Percentiles rank a stretch among this genome's conserved stretches.
Evolutionary conservation across 768 basidiomycete species (phyloP).

Genomic region (Boletellus ananiceps): DNA sequence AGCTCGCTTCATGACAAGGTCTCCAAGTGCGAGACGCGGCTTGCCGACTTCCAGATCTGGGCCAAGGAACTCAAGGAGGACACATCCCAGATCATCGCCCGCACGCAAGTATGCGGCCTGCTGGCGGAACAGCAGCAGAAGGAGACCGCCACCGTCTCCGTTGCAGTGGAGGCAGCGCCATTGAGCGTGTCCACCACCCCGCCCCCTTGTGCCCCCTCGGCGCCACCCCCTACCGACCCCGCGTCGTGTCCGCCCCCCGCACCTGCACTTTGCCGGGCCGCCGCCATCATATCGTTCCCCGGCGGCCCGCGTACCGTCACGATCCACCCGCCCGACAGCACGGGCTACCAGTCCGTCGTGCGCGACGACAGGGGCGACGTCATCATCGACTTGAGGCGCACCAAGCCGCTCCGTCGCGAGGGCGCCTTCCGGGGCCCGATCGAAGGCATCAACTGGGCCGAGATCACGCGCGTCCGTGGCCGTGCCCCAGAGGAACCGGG

Average conservation of each 20-base stretch:
- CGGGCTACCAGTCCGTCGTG: constrained; percentile 10
- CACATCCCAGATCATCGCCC: not conserved
- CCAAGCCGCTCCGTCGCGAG: constrained; percentile 15
- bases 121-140: not conserved
- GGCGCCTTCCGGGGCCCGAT: constrained; percentile 17
- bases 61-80: constrained; percentile 7
- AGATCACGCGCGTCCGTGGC: constrained; percentile 8
- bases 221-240: not conserved
- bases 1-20: constrained; percentile 3
- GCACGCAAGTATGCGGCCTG: constrained; percentile 4
- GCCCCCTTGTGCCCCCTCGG: not conserved
- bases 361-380: constrained; percentile 16
- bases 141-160: constrained; percentile 2
- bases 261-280: not conserved
- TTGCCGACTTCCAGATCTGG: constrained; percentile 2
- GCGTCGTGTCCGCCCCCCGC: not conserved
- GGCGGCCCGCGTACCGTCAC: constrained; percentile 21
- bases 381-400: constrained; percentile 9
- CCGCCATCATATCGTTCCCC: constrained; percentile 13
- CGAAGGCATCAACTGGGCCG: constrained; percentile 5
- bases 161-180: not conserved
- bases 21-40: constrained; percentile 6
- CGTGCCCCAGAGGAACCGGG: constrained; percentile 8
- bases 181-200: not conserved
- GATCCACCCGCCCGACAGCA: constrained; percentile 17